Evolutionary conservation across 2,329 filamentous ascomycete genomes (phyloP).

Genomic region (Arthrobotrys pseudoclavata): DNA sequence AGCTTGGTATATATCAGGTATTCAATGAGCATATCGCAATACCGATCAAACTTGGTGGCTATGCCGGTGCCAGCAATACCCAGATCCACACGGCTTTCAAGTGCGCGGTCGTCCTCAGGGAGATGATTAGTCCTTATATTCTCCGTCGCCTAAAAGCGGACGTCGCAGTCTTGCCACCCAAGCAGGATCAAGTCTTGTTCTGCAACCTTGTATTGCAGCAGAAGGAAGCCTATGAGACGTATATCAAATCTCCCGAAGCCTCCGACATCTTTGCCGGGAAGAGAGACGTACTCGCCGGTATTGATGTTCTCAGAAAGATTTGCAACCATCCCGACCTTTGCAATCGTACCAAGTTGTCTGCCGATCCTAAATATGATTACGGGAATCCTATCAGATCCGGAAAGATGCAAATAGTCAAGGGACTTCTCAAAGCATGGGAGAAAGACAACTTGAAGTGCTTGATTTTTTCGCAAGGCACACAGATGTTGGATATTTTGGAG

Average conservation of each 20-base stretch:
- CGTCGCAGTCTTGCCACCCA: slow-evolving; percentile 90
- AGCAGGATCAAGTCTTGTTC: slow-evolving; percentile 97
- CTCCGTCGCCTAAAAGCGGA: slow-evolving; percentile 93
- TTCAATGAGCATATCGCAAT: slow-evolving; percentile 94
- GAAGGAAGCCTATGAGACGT: slow-evolving; percentile 82
- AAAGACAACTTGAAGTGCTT: slow-evolving; percentile 93
- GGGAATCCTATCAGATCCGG: slow-evolving; percentile 84
- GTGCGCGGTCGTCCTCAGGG: slow-evolving; percentile 92
- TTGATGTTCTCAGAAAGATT: slow-evolving; percentile 93
- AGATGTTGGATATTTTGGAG: slow-evolving; percentile 96
- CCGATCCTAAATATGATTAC: slow-evolving; percentile 77
- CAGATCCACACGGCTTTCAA: slow-evolving; percentile 95
- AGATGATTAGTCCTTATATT: slow-evolving; percentile 92
- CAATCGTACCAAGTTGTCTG: slow-evolving; percentile 73
- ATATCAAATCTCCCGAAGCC: slow-evolving; percentile 86
- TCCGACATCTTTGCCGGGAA: slow-evolving; percentile 78
- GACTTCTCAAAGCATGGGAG: slow-evolving; percentile 88
- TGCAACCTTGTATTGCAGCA: slow-evolving; percentile 89
- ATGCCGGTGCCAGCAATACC: slow-evolving; percentile 92
- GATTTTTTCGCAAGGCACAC: slow-evolving; percentile 90
- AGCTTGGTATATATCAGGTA: slow-evolving; percentile 88
- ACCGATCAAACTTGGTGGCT: slow-evolving; percentile 91
- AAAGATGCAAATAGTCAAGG: slow-evolving; percentile 95
- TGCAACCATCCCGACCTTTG: slow-evolving; percentile 96
- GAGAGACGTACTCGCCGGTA: slow-evolving; percentile 85